phyloP scores from a whole-genome alignment of 768 basidiomycete species.

The Mrakia hoshinonis region DNA sequence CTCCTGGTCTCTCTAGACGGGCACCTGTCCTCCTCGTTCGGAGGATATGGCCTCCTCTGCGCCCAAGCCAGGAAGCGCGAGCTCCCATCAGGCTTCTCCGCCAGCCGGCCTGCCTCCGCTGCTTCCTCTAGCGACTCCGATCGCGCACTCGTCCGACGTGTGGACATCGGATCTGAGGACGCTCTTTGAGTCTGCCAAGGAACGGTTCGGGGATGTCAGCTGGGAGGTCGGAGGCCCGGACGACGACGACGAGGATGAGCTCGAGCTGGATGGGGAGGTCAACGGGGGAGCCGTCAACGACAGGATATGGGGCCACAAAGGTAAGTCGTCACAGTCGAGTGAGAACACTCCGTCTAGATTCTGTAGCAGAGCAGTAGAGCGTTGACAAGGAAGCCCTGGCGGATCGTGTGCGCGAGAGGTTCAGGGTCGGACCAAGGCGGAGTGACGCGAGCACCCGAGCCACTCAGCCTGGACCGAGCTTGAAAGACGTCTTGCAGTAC shows the following conservation, averaged over 20 bases:
- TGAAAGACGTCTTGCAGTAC: no score
- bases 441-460: no score
- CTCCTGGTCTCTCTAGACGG: no score
- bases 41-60: no score
- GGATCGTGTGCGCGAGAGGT: no score
- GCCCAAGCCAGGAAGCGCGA: no score
- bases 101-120: background rate
- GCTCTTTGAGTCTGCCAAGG: constrained; percentile 74
- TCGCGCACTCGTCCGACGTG: constrained; percentile 49
- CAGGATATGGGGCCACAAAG: constrained; percentile 88
- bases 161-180: constrained; percentile 76
- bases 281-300: constrained; percentile 36
- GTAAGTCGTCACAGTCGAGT: constrained; percentile 46
- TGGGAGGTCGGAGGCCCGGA: constrained; percentile 47
- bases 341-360: background rate
- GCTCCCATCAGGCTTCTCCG: no score
- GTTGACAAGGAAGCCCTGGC: no score
- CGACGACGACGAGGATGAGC: constrained; percentile 5
- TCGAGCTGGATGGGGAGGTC: background rate
- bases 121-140: constrained; percentile 8
- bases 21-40: no score
- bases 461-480: no score
- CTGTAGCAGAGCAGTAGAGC: background rate
- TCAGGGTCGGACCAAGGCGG: no score
- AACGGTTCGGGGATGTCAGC: constrained; percentile 92